These are phyloP conservation scores for Cordyceps fumosorosea DNA, from an alignment of 2,329 filamentous ascomycete genomes.

Conservation along the genomic window DNA sequence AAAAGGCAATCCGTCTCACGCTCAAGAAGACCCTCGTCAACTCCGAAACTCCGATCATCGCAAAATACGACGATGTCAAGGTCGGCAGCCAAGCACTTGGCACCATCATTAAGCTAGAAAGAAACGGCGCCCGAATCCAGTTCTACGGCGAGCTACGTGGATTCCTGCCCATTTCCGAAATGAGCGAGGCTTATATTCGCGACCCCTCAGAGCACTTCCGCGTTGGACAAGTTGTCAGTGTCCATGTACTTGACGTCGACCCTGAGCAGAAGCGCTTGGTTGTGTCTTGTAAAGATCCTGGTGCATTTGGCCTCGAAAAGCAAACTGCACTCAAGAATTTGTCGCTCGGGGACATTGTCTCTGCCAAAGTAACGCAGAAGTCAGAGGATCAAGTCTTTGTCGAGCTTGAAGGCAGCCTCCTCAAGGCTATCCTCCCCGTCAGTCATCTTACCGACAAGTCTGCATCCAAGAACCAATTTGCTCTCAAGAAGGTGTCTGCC, in stretches of 20 bases:
- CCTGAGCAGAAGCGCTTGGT: conserved; percentile 64
- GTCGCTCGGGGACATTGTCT: conserved; percentile 65
- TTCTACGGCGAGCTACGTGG: conserved; percentile 82
- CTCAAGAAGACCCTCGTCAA: conserved; percentile 93
- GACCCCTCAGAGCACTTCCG: conserved; percentile 87
- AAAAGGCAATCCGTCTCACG: conserved; percentile 76
- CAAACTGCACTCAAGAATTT: conserved; percentile 69
- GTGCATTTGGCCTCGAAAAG: conserved; percentile 66
- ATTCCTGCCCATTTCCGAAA: conserved; percentile 88
- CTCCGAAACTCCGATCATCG: conserved; percentile 74
- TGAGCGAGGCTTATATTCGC: conserved; percentile 94
- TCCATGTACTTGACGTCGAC: conserved; percentile 79
- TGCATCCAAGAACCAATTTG: conserved; percentile 65
- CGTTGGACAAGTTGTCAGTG: conserved; percentile 81
- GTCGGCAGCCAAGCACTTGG: conserved; percentile 75
- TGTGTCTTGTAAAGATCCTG: conserved; percentile 89
- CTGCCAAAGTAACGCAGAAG: conserved; percentile 75
- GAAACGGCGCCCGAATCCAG: conserved; percentile 78
- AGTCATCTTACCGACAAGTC: conserved; percentile 84
- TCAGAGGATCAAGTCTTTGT: conserved; percentile 69
- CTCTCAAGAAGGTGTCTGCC: conserved; percentile 73
- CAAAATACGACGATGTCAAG: conserved; percentile 65
- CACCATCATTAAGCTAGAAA: conserved; percentile 75
- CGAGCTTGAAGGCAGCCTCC: conserved; percentile 64
- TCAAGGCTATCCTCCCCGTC: conserved; percentile 71